phyloP scores from a whole-genome alignment of 768 basidiomycete genomes.

The Trametes elegans region DNA sequence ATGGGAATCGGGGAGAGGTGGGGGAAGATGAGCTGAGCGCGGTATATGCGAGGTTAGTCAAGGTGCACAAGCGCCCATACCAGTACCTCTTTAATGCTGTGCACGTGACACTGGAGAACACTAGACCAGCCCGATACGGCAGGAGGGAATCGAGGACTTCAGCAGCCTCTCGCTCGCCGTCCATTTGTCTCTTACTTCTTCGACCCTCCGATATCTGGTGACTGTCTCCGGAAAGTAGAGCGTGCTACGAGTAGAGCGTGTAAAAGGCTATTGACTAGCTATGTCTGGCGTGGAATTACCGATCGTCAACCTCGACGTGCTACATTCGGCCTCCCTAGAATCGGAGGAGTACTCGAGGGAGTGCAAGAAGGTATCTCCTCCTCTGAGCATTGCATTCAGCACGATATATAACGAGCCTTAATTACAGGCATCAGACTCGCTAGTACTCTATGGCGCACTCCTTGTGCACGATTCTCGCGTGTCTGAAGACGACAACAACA shows the following conservation, averaged over 20 bases:
- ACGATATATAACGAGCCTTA: not conserved
- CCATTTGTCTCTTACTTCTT: not conserved
- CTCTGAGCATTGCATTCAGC: not conserved
- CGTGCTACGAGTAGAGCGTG: too few species aligned
- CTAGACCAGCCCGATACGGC: constrained; percentile 1
- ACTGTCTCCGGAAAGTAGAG: too few species aligned
- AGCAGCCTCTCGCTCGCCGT: not conserved
- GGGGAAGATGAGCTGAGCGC: not conserved
- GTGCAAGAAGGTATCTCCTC: constrained; percentile 64
- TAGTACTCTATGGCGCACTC: constrained; percentile 84
- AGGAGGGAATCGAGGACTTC: not conserved
- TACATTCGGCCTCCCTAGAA: constrained; percentile 43
- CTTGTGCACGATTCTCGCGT: constrained; percentile 85
- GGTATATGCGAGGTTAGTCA: constrained; percentile 19
- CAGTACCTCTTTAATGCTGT: not conserved
- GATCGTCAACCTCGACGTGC: constrained; percentile 75
- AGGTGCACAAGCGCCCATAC: constrained; percentile 6
- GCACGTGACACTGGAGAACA: constrained; percentile 4
- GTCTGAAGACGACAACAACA: constrained; percentile 73
- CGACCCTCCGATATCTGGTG: not conserved
- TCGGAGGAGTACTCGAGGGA: constrained; percentile 55
- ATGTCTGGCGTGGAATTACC: constrained; percentile 56
- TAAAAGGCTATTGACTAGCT: not conserved
- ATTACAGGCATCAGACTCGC: constrained; percentile 70
- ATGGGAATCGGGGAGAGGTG: not conserved